Percentiles rank a stretch among this genome's conserved stretches.
Conservation (phyloP, 106 monocot species). For the Gastrodia elata region DNA sequence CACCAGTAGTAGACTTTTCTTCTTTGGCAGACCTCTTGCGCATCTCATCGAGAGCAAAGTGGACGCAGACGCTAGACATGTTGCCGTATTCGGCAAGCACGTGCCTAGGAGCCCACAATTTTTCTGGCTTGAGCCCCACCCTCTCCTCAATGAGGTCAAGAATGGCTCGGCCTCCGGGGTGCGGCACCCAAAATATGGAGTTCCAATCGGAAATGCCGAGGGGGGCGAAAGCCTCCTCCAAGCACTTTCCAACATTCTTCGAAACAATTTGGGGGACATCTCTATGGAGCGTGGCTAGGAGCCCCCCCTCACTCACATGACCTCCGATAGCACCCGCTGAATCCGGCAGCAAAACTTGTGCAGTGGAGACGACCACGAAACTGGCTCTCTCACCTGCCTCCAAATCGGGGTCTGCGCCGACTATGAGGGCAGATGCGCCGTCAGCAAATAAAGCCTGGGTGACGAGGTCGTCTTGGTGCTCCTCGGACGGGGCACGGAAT, state of each 20-base stretch:
- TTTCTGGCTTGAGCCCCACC: not conserved
- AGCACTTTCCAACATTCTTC: not conserved
- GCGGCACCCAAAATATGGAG: not conserved
- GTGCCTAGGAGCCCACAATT: not conserved
- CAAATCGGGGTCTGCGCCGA: not conserved
- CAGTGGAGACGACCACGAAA: not conserved
- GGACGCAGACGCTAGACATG: no score
- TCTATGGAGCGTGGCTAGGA: not conserved
- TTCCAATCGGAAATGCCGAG: no score
- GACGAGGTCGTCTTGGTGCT: no score
- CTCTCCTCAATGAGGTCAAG: not conserved
- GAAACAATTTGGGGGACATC: conserved; percentile 1
- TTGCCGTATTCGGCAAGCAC: no score
- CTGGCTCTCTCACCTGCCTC: not conserved
- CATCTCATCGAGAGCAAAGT: no score
- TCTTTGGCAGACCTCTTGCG: no score
- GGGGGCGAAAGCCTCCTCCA: no score
- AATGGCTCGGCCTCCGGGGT: conserved; percentile 1
- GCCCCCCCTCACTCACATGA: not conserved
- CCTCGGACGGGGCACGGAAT: no score
- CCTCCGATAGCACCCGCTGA: conserved; percentile 1
- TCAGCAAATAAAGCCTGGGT: no score
- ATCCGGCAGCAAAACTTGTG: conserved; percentile 2
- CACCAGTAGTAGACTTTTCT: not conserved
- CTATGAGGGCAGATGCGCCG: no score